phyloP scores from a whole-genome alignment of 139 green algal species.

The Bryopsis sp. region DNA sequence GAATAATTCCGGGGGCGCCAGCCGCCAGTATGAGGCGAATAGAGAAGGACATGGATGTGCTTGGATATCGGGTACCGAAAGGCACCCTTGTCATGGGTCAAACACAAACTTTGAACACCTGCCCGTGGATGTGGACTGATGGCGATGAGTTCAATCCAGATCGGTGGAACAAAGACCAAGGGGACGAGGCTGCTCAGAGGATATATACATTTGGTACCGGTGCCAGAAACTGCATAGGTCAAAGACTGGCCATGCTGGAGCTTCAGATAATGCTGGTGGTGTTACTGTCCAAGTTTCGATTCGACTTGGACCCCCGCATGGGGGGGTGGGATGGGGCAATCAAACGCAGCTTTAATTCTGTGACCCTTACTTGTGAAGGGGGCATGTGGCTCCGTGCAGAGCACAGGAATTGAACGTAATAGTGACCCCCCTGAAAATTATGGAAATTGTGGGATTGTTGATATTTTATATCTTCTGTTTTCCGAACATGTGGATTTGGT shows the following conservation, averaged over 20 bases:
- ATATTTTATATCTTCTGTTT: no score
- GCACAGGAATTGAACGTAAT: no score
- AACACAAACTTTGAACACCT: not conserved
- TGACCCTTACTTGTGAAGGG: no score
- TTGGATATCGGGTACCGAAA: slow-evolving; percentile 12
- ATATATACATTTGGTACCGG: not conserved
- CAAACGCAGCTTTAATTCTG: no score
- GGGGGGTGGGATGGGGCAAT: no score
- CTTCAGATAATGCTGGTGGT: not conserved
- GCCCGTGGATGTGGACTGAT: not conserved
- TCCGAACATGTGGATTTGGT: no score
- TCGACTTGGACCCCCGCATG: no score
- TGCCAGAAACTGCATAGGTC: not conserved
- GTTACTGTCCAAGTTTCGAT: no score
- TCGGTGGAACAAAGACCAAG: not conserved
- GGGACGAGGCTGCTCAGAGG: not conserved
- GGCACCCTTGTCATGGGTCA: not conserved
- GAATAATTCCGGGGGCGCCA: not conserved
- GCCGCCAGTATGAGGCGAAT: not conserved
- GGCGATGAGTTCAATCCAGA: slow-evolving; percentile 1
- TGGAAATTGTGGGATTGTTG: no score
- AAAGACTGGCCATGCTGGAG: slow-evolving; percentile 5
- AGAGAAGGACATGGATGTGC: not conserved
- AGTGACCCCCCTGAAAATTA: no score
- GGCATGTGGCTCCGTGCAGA: no score